Evolutionary conservation across 768 basidiomycete species (phyloP), one percentile per base, ranked within the genome.

Genomic region (Lactarius evosmus): DNA sequence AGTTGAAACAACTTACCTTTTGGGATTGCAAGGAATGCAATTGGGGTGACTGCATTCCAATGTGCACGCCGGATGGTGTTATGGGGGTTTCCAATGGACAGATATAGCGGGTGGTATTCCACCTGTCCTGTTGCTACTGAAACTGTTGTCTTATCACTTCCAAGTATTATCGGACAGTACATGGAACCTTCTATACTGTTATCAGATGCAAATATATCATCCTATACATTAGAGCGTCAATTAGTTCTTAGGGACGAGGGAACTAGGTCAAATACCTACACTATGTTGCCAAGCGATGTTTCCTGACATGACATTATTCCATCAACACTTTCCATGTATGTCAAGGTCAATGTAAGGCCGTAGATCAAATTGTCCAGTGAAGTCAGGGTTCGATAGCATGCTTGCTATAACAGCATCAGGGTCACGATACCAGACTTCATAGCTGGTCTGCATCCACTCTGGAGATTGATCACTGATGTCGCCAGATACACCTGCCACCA

Each of bases 101-200:
- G 12, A 19, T 58, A 58, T 2, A 58, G n/a, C 4, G 57, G 57
- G 19, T 58, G 40, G 34, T 33, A 56, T 17, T 56, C 34, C 12
- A 25, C 22, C 1, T 56, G 58, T 25, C 29, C 22, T 4, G 6
- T 49, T 29, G 44, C 34, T 12, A 56, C 56, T 14, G 46, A 59
- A 22, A 41, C 38, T 14, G 44, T 50, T 8, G 58, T 50, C 40
- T 59, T 59, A n/a, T 59, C 44, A 8, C 58, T 59, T n/a, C 58
- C 58, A 0, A 34, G 34, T 34, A 34, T 34, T 34, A 34, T 34
- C 14, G 34, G 34, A 34, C 34, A 34, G 34, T 34, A 34, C 34
- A 34, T 34, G 34, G 34, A 34, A 34, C 34, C 40, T 11, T 41
- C 2, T 11, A 19, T 40, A 40, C 40, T 19, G 19, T 40, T 40